Evolutionary conservation across 2,329 filamentous ascomycete species (phyloP).

Genomic region (Arthrinium phaeospermum): DNA sequence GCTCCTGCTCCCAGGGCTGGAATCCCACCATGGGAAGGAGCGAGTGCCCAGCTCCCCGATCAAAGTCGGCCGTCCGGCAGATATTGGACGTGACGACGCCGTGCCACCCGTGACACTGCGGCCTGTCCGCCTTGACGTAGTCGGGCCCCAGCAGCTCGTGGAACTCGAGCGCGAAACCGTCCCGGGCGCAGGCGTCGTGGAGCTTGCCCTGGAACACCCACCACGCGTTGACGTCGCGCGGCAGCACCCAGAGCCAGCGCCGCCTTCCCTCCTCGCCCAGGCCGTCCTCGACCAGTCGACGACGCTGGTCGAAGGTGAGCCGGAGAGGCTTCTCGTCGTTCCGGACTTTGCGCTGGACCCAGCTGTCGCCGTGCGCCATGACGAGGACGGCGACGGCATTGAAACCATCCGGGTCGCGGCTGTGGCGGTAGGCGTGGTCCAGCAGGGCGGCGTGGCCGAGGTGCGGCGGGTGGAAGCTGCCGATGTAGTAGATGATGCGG

Average conservation of each 20-base stretch:
- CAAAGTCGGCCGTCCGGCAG: slow-evolving; percentile 21
- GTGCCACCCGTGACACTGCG: slow-evolving; percentile 15
- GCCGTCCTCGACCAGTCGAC: not conserved
- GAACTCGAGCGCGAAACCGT: slow-evolving; percentile 1
- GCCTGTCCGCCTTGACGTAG: not conserved
- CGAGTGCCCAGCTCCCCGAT: not conserved
- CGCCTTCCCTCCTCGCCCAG: not conserved
- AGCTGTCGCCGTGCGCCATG: slow-evolving; percentile 19
- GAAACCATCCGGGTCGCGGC: not conserved
- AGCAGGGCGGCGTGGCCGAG: slow-evolving; percentile 41
- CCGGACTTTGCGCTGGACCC: slow-evolving; percentile 13
- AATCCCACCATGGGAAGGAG: not conserved
- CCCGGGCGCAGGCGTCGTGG: not conserved
- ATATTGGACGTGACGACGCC: slow-evolving; percentile 21
- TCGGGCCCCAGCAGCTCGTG: not conserved
- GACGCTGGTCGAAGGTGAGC: slow-evolving; percentile 15
- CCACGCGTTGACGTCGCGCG: slow-evolving; percentile 16
- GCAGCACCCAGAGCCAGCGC: slow-evolving; percentile 18
- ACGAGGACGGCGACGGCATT: not conserved
- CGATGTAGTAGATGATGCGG: slow-evolving; percentile 42
- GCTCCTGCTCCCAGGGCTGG: not conserved
- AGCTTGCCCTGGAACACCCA: slow-evolving; percentile 6
- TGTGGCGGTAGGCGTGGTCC: slow-evolving; percentile 34
- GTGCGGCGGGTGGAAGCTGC: slow-evolving; percentile 47
- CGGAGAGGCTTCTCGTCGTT: not conserved